Percentiles rank a stretch among this genome's conserved stretches.
Evolutionary conservation across 768 basidiomycete species (phyloP).

Genomic region (Leccinum longicurvipes): DNA sequence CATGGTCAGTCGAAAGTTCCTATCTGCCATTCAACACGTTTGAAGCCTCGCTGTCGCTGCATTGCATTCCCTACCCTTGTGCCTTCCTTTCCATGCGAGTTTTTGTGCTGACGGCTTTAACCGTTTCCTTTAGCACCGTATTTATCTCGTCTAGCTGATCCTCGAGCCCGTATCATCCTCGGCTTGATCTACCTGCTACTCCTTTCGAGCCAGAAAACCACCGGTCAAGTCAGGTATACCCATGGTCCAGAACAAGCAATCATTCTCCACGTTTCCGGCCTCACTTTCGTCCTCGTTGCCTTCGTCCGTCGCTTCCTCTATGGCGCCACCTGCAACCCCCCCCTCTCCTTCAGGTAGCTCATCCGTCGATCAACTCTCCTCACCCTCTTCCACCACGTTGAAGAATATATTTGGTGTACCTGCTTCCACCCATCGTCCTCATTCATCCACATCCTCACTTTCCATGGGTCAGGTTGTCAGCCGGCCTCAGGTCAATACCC

Average conservation of each 20-base stretch:
- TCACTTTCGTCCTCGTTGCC: constrained; percentile 45
- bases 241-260: constrained; percentile 36
- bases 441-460: constrained; percentile 24
- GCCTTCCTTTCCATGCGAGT: constrained; percentile 4
- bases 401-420: constrained; percentile 31
- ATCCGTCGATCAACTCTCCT: constrained; percentile 41
- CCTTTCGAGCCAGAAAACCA: constrained; percentile 16
- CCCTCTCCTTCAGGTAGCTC: constrained; percentile 41
- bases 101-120: constrained; percentile 15
- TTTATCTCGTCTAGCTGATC: constrained; percentile 29
- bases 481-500: constrained; percentile 27
- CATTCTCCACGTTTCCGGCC: constrained; percentile 37
- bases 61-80: constrained; percentile 18
- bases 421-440: constrained; percentile 23
- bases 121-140: constrained; percentile 24
- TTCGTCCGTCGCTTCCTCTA: constrained; percentile 40
- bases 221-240: constrained; percentile 21
- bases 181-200: constrained; percentile 19
- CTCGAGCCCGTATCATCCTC: constrained; percentile 25
- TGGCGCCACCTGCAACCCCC: constrained; percentile 36
- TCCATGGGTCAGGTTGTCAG: constrained; percentile 36
- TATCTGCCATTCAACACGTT: constrained; percentile 13
- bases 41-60: constrained; percentile 24
- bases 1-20: constrained; percentile 23
- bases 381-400: constrained; percentile 34